Base-by-base conservation (phyloP, 2,329 filamentous ascomycete species). In the Microdochium nivale region DNA sequence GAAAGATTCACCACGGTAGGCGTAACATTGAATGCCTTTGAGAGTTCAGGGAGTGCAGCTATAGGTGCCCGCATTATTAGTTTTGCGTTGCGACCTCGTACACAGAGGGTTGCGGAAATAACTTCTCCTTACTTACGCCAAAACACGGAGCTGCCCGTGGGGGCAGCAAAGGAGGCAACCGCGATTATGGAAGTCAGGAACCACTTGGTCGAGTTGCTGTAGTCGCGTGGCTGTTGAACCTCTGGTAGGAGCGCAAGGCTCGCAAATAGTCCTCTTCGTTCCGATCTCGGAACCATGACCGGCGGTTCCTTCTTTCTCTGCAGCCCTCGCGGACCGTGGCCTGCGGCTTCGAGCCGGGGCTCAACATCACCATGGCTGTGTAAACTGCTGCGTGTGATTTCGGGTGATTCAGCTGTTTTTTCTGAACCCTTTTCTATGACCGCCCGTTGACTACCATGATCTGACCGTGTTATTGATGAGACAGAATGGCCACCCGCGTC, bases 1-100 rank as follows among this genome's bases (percentile, higher is more conserved):
- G 84, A 83, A 52, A 91, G 62, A 64, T 91, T 91, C 52, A 83
- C 81, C 21, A 87, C 70, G 1, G 85, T 85, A n/a, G 79, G 68
- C 0, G 77, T 76, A 5, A 81, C 75, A 57, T 84, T 56, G 48
- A 90, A 72, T 25, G 85, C 80, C 3, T 61, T 60, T 1, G 81
- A 70, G 50, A 90, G 77, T 47, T 83, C 71, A 1, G 75, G 70
- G 2, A 90, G 75, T 2, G 85, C 80, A 52, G 87, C 86, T 88
- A 5, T 13, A 25, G 11, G 14, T 4, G 4, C 3, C 8, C 24
- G 5, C 8, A 24, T 14, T 8, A 27, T 14, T 11, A 47, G 24
- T 19, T 19, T 11, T 16, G 10, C 9, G 40, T 16, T 8, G 9
- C 8, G 19, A 9, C 14, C 40, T n/a, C 5, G 19, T 40, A 7